Evolutionary conservation across 2,329 filamentous ascomycete species (phyloP), one percentile per base, ranked within the genome.

Genomic region (Chaetomium olivaceum): DNA sequence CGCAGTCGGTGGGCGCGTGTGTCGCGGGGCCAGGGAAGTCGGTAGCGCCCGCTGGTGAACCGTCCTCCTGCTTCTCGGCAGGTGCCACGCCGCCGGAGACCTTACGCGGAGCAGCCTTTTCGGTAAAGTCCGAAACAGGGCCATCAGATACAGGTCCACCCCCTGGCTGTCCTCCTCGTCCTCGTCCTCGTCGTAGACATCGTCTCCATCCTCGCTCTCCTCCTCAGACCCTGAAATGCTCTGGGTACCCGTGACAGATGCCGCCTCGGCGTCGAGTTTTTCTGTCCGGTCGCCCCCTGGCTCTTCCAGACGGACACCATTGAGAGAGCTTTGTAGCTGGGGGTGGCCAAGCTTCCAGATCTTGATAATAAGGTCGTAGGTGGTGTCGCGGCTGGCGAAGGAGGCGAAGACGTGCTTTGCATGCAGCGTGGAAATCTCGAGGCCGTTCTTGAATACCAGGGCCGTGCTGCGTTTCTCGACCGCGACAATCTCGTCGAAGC

Each of bases 321-420:
- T 97, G 3, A 97, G 81, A 4, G 92, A 96, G 75, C 93, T 97
- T 76, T 92, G 92, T 33, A 99, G 80, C 63, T 92, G 92, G 1
- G 95, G 94, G 76, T 99, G 95, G 19, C 92, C 95, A 33, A 97
- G 90, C 77, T 97, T 97, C 95, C 95, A 99, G 65, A 99, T 98
- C 66, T 96, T 96, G 70, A 99, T 91, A 75, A 99, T 93, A 55
- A 99, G 81, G 75, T 99, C 96, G 74, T 98, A 99, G 0, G 96
- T 98, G 2, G 93, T 92, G 78, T 99, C 95, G 75, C 95, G 86
- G 73, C 92, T 95, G 5, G 97, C 89, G 70, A 99, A 92, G 78
- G 93, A 97, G 63, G 95, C 93, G 78, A 99, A 99, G 0, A 96
- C 89, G 74, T 99, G 95, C 70, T 95, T 93, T 52, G 95, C 93